Percentiles rank a stretch among this genome's conserved stretches.
Conservation (phyloP, 2,329 filamentous ascomycete genomes). For the Nigrograna mackinnonii region DNA sequence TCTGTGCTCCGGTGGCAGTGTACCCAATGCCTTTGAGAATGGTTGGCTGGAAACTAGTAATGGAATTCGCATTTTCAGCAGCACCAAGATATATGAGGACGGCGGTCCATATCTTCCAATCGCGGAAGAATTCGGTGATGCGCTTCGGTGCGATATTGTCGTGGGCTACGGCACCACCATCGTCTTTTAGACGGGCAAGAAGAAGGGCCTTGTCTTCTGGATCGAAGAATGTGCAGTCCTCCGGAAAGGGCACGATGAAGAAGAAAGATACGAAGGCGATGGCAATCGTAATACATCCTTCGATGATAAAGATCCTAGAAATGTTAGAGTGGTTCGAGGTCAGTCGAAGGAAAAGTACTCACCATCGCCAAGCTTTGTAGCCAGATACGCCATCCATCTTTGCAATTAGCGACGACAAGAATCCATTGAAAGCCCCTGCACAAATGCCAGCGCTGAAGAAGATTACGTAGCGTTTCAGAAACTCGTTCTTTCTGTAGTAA, state of each 20-base stretch:
- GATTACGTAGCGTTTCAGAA: constrained; percentile 56
- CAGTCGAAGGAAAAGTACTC: constrained; percentile 5
- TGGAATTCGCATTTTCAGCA: constrained; percentile 34
- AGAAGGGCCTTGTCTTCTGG: constrained; percentile 57
- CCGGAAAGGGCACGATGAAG: constrained; percentile 55
- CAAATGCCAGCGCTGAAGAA: constrained; percentile 58
- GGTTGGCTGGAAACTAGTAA: constrained; percentile 37
- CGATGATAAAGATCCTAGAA: constrained; percentile 62
- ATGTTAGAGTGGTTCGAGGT: background rate
- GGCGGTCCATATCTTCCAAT: constrained; percentile 58
- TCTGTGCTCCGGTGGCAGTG: constrained; percentile 34
- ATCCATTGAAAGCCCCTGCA: constrained; percentile 60
- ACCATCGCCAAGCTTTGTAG: constrained; percentile 32
- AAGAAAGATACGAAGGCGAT: constrained; percentile 52
- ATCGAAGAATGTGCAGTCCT: constrained; percentile 53
- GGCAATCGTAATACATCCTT: constrained; percentile 57
- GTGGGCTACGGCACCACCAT: constrained; percentile 51
- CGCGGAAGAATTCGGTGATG: constrained; percentile 46
- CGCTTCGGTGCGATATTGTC: constrained; percentile 51
- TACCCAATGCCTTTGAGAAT: constrained; percentile 41
- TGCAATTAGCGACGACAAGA: constrained; percentile 51
- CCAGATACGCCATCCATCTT: constrained; percentile 29
- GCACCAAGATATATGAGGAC: constrained; percentile 42
- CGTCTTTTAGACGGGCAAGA: constrained; percentile 53
- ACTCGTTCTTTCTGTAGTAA: constrained; percentile 56